A percentile compares a stretch with the other conserved stretches of the same genome.
phyloP scores from a whole-genome alignment of 768 basidiomycete species.

The Trichaptum fuscoviolaceum region DNA sequence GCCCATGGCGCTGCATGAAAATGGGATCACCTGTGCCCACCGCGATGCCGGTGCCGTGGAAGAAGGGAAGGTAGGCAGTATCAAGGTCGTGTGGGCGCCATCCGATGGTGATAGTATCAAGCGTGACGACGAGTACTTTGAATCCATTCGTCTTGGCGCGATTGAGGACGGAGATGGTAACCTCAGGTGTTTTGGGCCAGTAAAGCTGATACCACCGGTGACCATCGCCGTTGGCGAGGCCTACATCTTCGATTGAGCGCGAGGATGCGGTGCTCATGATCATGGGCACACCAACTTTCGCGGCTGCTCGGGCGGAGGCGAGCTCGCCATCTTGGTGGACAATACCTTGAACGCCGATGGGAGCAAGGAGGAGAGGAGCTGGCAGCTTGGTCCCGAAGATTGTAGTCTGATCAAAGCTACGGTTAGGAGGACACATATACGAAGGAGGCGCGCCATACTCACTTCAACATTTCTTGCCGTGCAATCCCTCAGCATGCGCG shows the following conservation, averaged over 20 bases:
- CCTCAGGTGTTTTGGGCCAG: conserved; percentile 59
- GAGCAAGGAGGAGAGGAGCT: conserved; percentile 55
- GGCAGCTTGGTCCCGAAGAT: conserved; percentile 48
- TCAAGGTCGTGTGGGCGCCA: conserved; percentile 77
- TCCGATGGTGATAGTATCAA: conserved; percentile 68
- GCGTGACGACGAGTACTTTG: conserved; percentile 68
- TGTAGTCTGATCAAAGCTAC: not conserved
- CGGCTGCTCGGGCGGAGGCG: conserved; percentile 61
- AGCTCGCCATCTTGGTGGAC: conserved; percentile 68
- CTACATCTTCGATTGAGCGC: conserved; percentile 75
- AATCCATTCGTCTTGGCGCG: conserved; percentile 65
- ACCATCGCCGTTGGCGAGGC: conserved; percentile 59
- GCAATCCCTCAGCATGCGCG: conserved; percentile 67
- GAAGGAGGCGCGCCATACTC: conserved; percentile 32
- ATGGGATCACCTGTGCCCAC: conserved; percentile 71
- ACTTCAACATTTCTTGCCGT: conserved; percentile 58
- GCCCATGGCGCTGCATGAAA: conserved; percentile 59
- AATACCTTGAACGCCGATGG: conserved; percentile 73
- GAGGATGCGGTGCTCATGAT: conserved; percentile 73
- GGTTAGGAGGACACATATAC: conserved; percentile 16
- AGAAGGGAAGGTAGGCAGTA: conserved; percentile 59
- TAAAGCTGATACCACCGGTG: conserved; percentile 74
- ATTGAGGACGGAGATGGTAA: conserved; percentile 58
- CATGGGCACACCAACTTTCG: conserved; percentile 56
- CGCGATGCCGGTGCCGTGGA: conserved; percentile 59